Base-by-base conservation (phyloP, 2,329 filamentous ascomycete species). In the Penicillium olsonii region DNA sequence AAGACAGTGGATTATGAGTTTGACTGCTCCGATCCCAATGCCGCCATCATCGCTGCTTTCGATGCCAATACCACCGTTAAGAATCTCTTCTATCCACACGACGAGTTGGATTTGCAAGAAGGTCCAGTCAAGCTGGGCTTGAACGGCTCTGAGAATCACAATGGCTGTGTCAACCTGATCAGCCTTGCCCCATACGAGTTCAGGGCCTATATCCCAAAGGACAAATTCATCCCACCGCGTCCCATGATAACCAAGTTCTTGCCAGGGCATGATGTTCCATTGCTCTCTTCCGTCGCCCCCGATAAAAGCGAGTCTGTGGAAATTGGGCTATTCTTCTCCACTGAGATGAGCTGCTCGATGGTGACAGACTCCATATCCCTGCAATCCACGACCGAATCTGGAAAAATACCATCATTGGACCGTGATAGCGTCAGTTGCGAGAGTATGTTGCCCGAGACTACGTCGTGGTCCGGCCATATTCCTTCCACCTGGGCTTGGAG, bases 71-170 rank as follows among this genome's bases (percentile, higher is more conserved):
- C 76, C 1, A 80, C 74, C 1, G 83, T 87, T 53, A 82, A 80
- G 61, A 85, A 85, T 57, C 62, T 87, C 11, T 84, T 87, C 63
- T 81, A 80, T 59, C 83, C 83, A 0, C 83, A 81, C 56, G 81
- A 84, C 19, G 76, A 82, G 53, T 70, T 78, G 48, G 76, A 68
- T 0, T 68, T 87, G n/a, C 71, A 73, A 41, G 62, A 66, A 1
- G 78, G 80, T 1, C 64, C 71, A 1, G 65, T 72, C 4, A 69
- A 68, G 24, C 71, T 83, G 33, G 74, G 73, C 11, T 71, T 81
- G 37, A 75, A 77, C 46, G 73, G 73, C 2, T 77, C 76, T 1
- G 69, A 62, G 0, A 65, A 75, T 3, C 69, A 62, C 40, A 83
- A 81, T 51, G 84, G 84, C 2, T 87, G 84, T 57, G 58, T 85